Evolutionary conservation across 139 green algal species (phyloP), one percentile per base, ranked within the genome.

Genomic region (Chlorella sp.): DNA sequence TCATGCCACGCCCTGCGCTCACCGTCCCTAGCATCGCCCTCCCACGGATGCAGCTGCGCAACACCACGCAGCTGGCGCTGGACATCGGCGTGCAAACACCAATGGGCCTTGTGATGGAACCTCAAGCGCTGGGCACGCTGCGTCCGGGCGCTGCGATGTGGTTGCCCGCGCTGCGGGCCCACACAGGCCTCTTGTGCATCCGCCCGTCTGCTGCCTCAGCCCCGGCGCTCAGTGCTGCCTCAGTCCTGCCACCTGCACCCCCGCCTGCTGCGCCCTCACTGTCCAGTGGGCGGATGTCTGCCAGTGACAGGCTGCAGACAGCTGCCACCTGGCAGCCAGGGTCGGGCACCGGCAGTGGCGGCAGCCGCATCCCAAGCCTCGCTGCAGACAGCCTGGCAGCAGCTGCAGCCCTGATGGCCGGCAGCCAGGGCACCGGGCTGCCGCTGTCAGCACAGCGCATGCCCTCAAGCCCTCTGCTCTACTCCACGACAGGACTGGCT

Each of bases 61-160:
- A 95, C 85, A 57, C 51, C 30, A 92, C 79, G 21, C 68, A 64
- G 12, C 41, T 91, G 26, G 55, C 72, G 25, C 79, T 95, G 55
- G 83, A 87, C 20, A 36, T 92, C 4, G 92, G 92, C 7, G 73
- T 84, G 34, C 83, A 73, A 32, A 76, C 62, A 0, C 41, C 76
- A 9, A 32, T 81, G 36, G 87, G 79, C 0, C 41, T 71, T 21
- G 41, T 62, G 39, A 74, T 70, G 51, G 84, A 85, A 76, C 73
- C 88, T 6, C 34, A 71, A 38, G 25, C 75, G n/a, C 71, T 91
- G 36, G 85, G 85, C 44, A 57, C 65, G 39, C 62, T 95, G 32
- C 23, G 62, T 25, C 87, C 90, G 9, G 85, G 88, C 1, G 85
- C 36, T 3, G 39, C 36, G 5, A 23, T 81, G 26, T 95, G 92